phyloP scores from a whole-genome alignment of 179 eudicot species.

The Spergularia azorica region DNA sequence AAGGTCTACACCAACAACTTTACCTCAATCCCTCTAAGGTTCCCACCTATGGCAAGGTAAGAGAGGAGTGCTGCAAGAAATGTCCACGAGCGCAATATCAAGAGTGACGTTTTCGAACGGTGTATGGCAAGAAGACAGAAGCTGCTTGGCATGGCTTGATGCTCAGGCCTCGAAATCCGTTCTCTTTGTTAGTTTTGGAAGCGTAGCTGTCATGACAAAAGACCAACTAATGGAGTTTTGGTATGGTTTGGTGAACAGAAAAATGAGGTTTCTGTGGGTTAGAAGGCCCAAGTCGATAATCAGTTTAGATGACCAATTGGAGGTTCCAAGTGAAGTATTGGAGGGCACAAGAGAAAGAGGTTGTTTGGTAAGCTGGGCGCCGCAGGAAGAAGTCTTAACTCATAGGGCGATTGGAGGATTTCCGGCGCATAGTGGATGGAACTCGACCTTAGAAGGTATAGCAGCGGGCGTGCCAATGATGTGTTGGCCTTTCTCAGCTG shows the following conservation, averaged over 20 bases:
- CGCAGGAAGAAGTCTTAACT: conserved; percentile 58
- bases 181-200: conserved; percentile 58
- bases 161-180: conserved; percentile 40
- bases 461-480: conserved; percentile 56
- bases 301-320: conserved; percentile 3
- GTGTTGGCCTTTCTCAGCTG: conserved; percentile 55
- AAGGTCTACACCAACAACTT: neutral
- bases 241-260: conserved; percentile 48
- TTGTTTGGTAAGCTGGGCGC: conserved; percentile 52
- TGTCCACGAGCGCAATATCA: neutral
- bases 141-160: conserved; percentile 55
- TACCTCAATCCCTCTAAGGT: too few species aligned
- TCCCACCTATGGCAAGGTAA: too few species aligned
- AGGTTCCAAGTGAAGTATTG: conserved; percentile 36
- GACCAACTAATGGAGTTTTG: conserved; percentile 57
- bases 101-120: conserved; percentile 31
- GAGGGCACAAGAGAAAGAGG: conserved; percentile 55
- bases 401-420: conserved; percentile 58
- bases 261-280: conserved; percentile 46
- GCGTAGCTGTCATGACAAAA: conserved; percentile 35
- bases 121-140: conserved; percentile 44
- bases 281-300: conserved; percentile 44
- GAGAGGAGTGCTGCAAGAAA: neutral
- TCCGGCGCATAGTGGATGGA: conserved; percentile 63
- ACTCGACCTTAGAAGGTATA: conserved; percentile 61